Base-by-base conservation (phyloP, 75 land plant species). In the Ceratopteris richardii region DNA sequence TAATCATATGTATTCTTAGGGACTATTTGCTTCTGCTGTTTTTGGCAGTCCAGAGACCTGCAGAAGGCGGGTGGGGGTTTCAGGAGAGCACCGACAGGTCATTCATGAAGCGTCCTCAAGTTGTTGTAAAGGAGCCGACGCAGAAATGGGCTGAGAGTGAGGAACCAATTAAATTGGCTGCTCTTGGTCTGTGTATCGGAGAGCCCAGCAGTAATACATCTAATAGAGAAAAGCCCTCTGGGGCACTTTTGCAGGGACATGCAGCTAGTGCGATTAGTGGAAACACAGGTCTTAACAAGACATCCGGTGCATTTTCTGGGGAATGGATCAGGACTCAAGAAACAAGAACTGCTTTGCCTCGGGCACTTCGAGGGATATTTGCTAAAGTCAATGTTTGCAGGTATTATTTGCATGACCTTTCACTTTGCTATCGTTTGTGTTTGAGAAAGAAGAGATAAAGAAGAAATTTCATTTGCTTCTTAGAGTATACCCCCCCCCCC, bases 11-110 rank as follows among this genome's bases (percentile, higher is more conserved):
- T 46, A 30, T 67, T 28, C 61, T 70, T 23, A 67, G 98, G 71
- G 98, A 94, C 61, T 83, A 67, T 64, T 62, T 86, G 20, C 85
- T 94, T 46, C 56, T 66, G n/a, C 60, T 68, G 24, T 94, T 94
- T 17, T 64, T 89, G 23, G 95, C 96, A 65, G 60, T 71, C 29
- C 79, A 80, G 67, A 80, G 85, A 47, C 61, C 74, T 54, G 31
- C 55, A 23, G 54, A 64, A 17, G 81, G 69, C 24, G 82, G 81
- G 48, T 94, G 87, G 87, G 93, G 79, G 61, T 85, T 89, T 51
- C 71, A 63, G 44, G 82, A 74, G 73, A 55, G 65, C 17, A 55
- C 73, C 22, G 97, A 92, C 61, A 61, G 28, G 36, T 64, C 71
- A 31, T 94, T 94, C 62, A 62, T 78, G 24, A 83, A 83, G 58